These are phyloP conservation scores for Kalanchoe fedtschenkoi DNA, from an alignment of 164 flowering plant genomes.

Conservation along the genomic window DNA sequence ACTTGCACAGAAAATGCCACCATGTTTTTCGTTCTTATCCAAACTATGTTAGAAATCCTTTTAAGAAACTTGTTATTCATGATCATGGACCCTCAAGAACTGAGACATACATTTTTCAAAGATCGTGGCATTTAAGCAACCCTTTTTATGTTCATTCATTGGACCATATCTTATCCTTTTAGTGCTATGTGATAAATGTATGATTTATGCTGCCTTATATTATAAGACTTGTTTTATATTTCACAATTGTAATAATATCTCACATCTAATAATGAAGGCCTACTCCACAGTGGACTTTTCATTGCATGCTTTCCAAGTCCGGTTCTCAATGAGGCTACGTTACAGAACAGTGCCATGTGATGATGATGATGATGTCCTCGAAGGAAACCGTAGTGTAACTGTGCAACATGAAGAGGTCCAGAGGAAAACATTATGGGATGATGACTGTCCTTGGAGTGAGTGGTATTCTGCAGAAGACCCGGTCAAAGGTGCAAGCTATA, in stretches of 20 bases:
- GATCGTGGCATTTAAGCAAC: no score
- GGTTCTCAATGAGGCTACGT: slow-evolving; percentile 77
- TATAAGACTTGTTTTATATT: not conserved
- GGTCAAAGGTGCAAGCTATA: slow-evolving; percentile 48
- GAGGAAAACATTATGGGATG: slow-evolving; percentile 74
- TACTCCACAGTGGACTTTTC: slow-evolving; percentile 57
- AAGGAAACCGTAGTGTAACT: slow-evolving; percentile 30
- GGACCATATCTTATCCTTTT: not conserved
- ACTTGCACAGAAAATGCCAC: not conserved
- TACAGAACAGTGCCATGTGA: slow-evolving; percentile 58
- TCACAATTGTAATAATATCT: slow-evolving; percentile 1
- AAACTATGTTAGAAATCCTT: not conserved
- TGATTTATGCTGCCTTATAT: not conserved
- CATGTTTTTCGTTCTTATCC: not conserved
- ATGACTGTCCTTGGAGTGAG: slow-evolving; percentile 95
- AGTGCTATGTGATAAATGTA: not conserved
- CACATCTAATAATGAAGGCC: slow-evolving; percentile 43
- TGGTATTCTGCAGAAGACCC: slow-evolving; percentile 99
- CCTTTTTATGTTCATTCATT: no score
- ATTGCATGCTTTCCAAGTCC: slow-evolving; percentile 47
- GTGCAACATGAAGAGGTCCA: slow-evolving; percentile 26
- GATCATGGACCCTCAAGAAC: not conserved
- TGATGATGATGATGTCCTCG: slow-evolving; percentile 44
- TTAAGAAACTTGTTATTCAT: not conserved
- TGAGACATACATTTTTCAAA: no score